phyloP scores from a whole-genome alignment of 2,329 filamentous ascomycete species.

The Dactylonectria macrodidyma region DNA sequence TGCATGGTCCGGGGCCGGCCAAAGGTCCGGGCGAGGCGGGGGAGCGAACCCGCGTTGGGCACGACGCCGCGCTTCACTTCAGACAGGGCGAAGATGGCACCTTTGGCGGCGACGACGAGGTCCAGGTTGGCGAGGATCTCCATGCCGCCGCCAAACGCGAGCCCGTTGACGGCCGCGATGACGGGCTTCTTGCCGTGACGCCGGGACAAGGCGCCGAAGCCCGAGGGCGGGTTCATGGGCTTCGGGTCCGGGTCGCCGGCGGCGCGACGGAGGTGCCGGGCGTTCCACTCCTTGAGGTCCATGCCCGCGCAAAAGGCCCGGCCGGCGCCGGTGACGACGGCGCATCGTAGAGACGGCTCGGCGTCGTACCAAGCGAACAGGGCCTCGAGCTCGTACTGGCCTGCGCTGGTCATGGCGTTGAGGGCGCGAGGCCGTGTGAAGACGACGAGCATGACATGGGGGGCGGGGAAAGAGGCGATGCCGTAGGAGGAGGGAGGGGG shows the following conservation, averaged over 20 bases:
- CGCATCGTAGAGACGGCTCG: constrained; percentile 73
- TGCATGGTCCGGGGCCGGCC: constrained; percentile 78
- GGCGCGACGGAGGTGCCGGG: constrained; percentile 41
- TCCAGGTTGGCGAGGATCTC: constrained; percentile 84
- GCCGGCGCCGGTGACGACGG: constrained; percentile 74
- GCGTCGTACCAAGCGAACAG: constrained; percentile 74
- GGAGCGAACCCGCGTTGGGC: constrained; percentile 79
- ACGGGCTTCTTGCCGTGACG: constrained; percentile 81
- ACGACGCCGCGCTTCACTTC: constrained; percentile 81
- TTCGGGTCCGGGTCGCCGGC: constrained; percentile 40
- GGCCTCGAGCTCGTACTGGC: constrained; percentile 54
- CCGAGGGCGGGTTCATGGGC: constrained; percentile 53
- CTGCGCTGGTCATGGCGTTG: constrained; percentile 45
- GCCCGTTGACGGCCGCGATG: constrained; percentile 82
- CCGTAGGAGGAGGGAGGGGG: constrained; percentile 40
- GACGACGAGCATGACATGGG: constrained; percentile 46
- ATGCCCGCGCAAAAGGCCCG: constrained; percentile 79
- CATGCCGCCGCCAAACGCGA: constrained; percentile 82
- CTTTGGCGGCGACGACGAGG: constrained; percentile 73
- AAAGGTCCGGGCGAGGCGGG: constrained; percentile 75
- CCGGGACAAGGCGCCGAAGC: constrained; percentile 78
- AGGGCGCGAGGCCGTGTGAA: constrained; percentile 44
- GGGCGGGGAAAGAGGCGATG: constrained; percentile 43
- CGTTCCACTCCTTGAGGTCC: constrained; percentile 67
- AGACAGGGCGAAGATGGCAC: constrained; percentile 77